Evolutionary conservation across 257 asterid genomes (phyloP).

Genomic region (Catharanthus roseus): DNA sequence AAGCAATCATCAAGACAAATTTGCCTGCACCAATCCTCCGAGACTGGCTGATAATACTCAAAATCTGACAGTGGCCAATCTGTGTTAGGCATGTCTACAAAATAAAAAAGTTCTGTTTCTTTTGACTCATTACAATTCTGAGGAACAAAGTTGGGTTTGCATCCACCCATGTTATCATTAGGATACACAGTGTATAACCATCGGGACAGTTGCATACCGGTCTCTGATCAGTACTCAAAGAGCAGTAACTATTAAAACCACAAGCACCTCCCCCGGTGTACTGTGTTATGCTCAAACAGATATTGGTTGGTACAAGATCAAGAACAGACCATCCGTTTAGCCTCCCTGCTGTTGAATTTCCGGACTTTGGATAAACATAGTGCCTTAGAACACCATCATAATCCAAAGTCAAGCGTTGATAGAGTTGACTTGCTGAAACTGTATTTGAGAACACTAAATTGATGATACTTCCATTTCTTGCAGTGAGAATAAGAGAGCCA

Average conservation of each 20-base stretch:
- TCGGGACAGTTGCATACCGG: slow-evolving; percentile 28
- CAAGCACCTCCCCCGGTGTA: slow-evolving; percentile 31
- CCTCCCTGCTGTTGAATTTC: slow-evolving; percentile 9
- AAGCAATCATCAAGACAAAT: slow-evolving; percentile 13
- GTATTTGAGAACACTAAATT: neutral
- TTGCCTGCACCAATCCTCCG: slow-evolving; percentile 14
- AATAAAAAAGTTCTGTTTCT: slow-evolving; percentile 8
- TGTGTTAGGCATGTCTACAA: slow-evolving; percentile 1
- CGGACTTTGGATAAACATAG: slow-evolving; percentile 39
- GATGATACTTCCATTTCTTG: neutral
- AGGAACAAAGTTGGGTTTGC: slow-evolving; percentile 22
- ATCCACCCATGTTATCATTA: slow-evolving; percentile 16
- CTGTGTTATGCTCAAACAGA: slow-evolving; percentile 14
- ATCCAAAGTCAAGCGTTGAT: slow-evolving; percentile 37
- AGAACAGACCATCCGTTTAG: slow-evolving; percentile 27
- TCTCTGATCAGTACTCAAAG: slow-evolving; percentile 14
- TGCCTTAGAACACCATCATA: slow-evolving; percentile 41
- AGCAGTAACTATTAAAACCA: slow-evolving; percentile 38
- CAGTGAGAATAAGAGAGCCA: neutral
- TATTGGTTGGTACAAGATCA: slow-evolving; percentile 24
- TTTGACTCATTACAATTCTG: slow-evolving; percentile 20
- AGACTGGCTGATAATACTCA: neutral
- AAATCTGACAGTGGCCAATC: slow-evolving; percentile 26
- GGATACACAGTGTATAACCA: slow-evolving; percentile 27
- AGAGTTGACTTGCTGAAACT: slow-evolving; percentile 17